Evolutionary conservation across 1,284 basidiomycete species (phyloP), one percentile per base, ranked within the genome.

Genomic region (Bothia castanella): DNA sequence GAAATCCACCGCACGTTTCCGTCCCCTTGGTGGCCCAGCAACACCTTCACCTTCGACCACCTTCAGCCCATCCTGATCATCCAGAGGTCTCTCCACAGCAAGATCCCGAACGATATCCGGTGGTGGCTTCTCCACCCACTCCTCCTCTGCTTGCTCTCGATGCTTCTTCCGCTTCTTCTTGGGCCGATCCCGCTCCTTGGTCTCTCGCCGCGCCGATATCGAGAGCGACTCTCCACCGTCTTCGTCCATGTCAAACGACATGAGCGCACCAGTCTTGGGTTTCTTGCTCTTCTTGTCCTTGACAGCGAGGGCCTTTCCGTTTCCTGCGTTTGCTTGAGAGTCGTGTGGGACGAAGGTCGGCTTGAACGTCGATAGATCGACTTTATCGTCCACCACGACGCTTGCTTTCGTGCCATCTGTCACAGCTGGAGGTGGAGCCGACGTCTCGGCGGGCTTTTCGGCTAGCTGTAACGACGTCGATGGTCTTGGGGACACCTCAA

Each of bases 281-380:
- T 56, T 72, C 57, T 72, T 71, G 49, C 63, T 68, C 47, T 75
- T 74, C 51, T 71, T 73, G 50, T 72, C 72, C 55, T 69, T 72
- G 10, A 63, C 45, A 20, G 49, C 42, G 16, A 46, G 55, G 12
- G 41, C 50, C 27, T 68, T 69, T 19, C 55, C 58, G 23, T 67
- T 71, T 20, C 37, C 42, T 1, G 46, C 13, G 46, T 70, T 72
- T 19, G 58, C 55, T 42, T 73, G 72, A 2, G 72, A 66, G 42
- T 75, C 77, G 2, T 83, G 80, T 10, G 82, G 80, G 12, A 91
- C 83, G 59, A 95, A 94, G 0, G 84, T 90, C 11, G 90, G 90
- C 59, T 83, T 88, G 74, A 92, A 92, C 0, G 82, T 79, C 32
- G 73, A 69, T 16, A 80, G 53, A 60, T 89, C 83, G 7, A 88